Base-by-base conservation (phyloP, 2,329 filamentous ascomycete genomes). In the Trichoderma oligosporum region DNA sequence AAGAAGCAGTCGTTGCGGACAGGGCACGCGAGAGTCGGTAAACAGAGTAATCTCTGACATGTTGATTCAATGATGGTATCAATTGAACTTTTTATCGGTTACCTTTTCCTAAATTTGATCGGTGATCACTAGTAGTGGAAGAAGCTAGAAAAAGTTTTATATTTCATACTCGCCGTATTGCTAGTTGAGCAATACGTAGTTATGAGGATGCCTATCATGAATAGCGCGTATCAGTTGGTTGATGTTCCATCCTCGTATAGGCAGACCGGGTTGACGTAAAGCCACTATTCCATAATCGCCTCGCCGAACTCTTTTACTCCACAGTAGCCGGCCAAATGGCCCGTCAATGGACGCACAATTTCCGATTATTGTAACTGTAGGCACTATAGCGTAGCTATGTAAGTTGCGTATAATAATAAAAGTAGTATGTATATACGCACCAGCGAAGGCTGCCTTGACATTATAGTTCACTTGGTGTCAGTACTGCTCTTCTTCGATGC, bases 41-140 rank as follows among this genome's bases (percentile, higher is more conserved):
- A 51, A 51, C 2, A 51, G 35, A 29, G 47, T 51, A 22, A 51
- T 51, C 12, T 39, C 33, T 4, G 47, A 51, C 47, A 51, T 51
- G 2, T 6, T 36, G 22, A 14, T n/a, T n/a, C n/a, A n/a, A n/a
- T n/a, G n/a, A n/a, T n/a, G n/a, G n/a, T n/a, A n/a, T n/a, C n/a
- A n/a, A n/a, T n/a, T n/a, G n/a, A n/a, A n/a, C n/a, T n/a, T n/a
- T n/a, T n/a, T 24, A 16, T 45, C 25, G 25, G n/a, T 18, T n/a
- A 4, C 20, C 7, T 5, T 16, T 38, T 16, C 14, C 7, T 39
- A 6, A 27, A 9, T 38, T 27, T 5, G 12, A 16, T 12, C 22
- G 18, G 14, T 24, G 12, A 7, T 14, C 2, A 8, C n/a, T 5
- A 27, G 1, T 3, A 14, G 11, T 12, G 14, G 1, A 49, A 36